Evolutionary conservation across 345 rosid genomes (phyloP).

Genomic region (Brassica juncea): DNA sequence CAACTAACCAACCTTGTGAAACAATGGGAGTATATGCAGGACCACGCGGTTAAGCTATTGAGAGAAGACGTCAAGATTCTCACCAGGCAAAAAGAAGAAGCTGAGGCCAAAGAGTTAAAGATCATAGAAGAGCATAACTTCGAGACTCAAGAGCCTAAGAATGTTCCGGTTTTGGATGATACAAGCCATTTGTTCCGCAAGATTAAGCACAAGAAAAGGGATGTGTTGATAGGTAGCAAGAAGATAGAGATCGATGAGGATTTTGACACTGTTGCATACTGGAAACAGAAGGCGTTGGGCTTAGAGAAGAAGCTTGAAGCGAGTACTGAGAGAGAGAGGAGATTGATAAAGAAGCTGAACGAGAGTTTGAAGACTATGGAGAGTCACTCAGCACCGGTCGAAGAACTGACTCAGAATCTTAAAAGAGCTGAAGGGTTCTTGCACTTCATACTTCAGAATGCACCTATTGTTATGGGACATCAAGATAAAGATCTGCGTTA

Average conservation of each 20-base stretch:
- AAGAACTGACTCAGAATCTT: conserved; percentile 81
- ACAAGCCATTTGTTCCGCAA: conserved; percentile 54
- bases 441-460: conserved; percentile 90
- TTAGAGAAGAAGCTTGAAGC: conserved; percentile 74
- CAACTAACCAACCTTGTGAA: conserved; percentile 80
- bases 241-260: conserved; percentile 69
- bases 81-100: conserved; percentile 73
- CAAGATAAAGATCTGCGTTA: conserved; percentile 92
- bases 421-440: conserved; percentile 89
- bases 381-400: conserved; percentile 72
- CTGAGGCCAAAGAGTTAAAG: conserved; percentile 79
- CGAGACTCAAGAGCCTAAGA: conserved; percentile 60
- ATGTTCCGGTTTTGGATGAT: conserved; percentile 64
- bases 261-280: conserved; percentile 68
- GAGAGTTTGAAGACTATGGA: conserved; percentile 71
- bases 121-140: conserved; percentile 84
- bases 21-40: conserved; percentile 88
- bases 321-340: conserved; percentile 73
- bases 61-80: conserved; percentile 83
- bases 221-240: conserved; percentile 53
- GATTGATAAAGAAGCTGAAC: conserved; percentile 61
- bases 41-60: conserved; percentile 70
- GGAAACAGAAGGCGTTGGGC: conserved; percentile 67
- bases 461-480: conserved; percentile 93
- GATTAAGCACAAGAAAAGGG: conserved; percentile 54